Conservation (phyloP, 371 early-diverging fungal species). For the Mortierella sp. region DNA sequence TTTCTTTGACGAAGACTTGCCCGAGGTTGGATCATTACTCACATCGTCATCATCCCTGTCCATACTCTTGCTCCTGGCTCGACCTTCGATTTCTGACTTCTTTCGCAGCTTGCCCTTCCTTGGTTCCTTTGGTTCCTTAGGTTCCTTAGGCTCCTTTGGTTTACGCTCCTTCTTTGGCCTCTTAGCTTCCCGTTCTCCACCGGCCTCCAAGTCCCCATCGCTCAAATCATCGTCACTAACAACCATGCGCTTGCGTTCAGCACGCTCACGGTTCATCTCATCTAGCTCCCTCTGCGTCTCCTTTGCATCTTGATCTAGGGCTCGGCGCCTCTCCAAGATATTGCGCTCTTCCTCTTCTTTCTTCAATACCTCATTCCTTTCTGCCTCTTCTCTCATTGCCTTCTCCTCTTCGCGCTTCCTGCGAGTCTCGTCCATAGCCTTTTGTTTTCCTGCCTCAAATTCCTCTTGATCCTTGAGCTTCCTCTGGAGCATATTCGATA, state of each 20-base stretch:
- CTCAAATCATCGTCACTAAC: slow-evolving; percentile 50
- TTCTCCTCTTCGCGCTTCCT: slow-evolving; percentile 66
- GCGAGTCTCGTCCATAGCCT: slow-evolving; percentile 62
- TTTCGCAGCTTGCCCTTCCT: slow-evolving; percentile 56
- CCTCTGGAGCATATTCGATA: slow-evolving; percentile 67
- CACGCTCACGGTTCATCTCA: slow-evolving; percentile 53
- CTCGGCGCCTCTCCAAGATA: slow-evolving; percentile 56
- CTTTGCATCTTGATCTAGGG: slow-evolving; percentile 58
- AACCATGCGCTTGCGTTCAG: slow-evolving; percentile 53
- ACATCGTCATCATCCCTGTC: slow-evolving; percentile 43
- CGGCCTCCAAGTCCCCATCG: slow-evolving; percentile 34
- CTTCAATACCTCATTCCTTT: slow-evolving; percentile 51
- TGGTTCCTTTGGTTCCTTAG: slow-evolving; percentile 45
- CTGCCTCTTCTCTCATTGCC: slow-evolving; percentile 55
- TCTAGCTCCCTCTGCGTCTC: slow-evolving; percentile 54
- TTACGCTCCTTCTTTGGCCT: slow-evolving; percentile 55
- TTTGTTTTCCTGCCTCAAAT: slow-evolving; percentile 65
- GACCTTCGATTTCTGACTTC: slow-evolving; percentile 50
- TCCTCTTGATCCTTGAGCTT: slow-evolving; percentile 71
- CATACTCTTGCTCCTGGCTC: slow-evolving; percentile 39
- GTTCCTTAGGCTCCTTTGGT: slow-evolving; percentile 54
- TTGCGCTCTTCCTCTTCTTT: slow-evolving; percentile 56
- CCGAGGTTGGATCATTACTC: slow-evolving; percentile 25
- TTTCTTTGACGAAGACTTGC: slow-evolving; percentile 39
- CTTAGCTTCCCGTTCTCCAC: slow-evolving; percentile 40